Evolutionary conservation across 805 yeast species (phyloP), one percentile per base, ranked within the genome.

Genomic region (Kurtzmaniella fragi): DNA sequence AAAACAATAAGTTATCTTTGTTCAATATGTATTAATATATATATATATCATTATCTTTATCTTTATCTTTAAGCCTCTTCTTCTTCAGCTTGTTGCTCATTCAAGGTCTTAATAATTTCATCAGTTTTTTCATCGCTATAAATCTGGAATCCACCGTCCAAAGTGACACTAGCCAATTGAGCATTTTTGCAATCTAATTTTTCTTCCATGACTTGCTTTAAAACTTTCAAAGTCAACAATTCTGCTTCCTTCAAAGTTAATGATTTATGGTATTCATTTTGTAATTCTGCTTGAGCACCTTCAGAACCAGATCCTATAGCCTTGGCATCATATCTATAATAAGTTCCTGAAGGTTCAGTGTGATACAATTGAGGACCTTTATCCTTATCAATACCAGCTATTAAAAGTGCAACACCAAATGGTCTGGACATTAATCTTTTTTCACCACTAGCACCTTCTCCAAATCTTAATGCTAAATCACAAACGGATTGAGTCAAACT

Each of bases 261-360:
- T 15, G 95, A 86, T 49, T 83, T 83, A 66, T 91, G 98, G 67
- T 93, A 93, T 67, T 93, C 96, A 56, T 90, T 91, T 63, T 90
- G 96, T 57, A 93, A 73, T 63, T 93, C 99, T 2, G 96, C 84
- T 66, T 95, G 99, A 1, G 99, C 99, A 47, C 99, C 99, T 66
- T 93, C 99, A 12, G 95, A 85, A 15, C 99, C 99, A 1, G 96
- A 86, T 11, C 99, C 99, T 54, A 95, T 93, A 10, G 99, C 99
- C 67, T 93, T 95, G 23, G 99, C 99, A 56, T 93, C 96, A 60
- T 93, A 93, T 64, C 93, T 80, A 68, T 93, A 95, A 54, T 89
- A 93, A 1, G 99, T 93, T 42, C 99, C 99, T 11, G 96, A 86
- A 30, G 99, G 99, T 66, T 93, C 99, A n/a, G 98, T 96, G 61